Evolutionary conservation across 768 basidiomycete genomes (phyloP), one percentile per base, ranked within the genome.

Genomic region (Coprinopsis strossmayeri): DNA sequence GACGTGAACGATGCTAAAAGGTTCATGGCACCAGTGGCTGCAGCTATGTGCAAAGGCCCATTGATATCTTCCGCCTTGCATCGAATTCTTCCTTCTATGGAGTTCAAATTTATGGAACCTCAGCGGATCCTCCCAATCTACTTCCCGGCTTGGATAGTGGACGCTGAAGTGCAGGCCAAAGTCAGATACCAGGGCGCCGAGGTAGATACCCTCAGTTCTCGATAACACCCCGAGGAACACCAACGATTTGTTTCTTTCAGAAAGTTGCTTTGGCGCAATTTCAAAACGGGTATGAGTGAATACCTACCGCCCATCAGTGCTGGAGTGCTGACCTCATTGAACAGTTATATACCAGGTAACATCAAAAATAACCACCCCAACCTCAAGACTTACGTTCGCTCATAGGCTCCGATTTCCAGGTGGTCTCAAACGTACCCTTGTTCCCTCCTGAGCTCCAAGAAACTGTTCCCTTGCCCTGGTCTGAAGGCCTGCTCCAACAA

Each of bases 101-200:
- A 69, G 3, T 66, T 69, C 52, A 59, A 65, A 34, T 63, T 69
- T 42, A 51, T 74, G 3, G 69, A 57, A 41, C 81, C 82, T 20
- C 59, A 63, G 11, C 72, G 69, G 20, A 67, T 79, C 21, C 64
- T 70, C 39, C 72, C 81, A 5, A 62, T 80, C 2, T 86, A 84
- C 57, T 76, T 81, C 45, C 83, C 83, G 2, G 73, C 69, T 10
- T 86, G 83, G 83, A 65, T 79, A 25, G 61, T 84, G 25, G 77
- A 79, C 53, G 77, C 70, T 7, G 76, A 81, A 58, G 55, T 79
- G 15, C 64, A 74, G 54, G 71, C 63, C 9, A 64, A 64, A 54
- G 65, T 62, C 53, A 47, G 58, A 44, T 40, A 59, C 18, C 53
- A 59, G 26, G 60, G 46, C 18, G 51, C 54, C 24, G 61, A 68